Base-by-base conservation (phyloP, 805 yeast genomes). In the Teunomyces aglyptinius region DNA sequence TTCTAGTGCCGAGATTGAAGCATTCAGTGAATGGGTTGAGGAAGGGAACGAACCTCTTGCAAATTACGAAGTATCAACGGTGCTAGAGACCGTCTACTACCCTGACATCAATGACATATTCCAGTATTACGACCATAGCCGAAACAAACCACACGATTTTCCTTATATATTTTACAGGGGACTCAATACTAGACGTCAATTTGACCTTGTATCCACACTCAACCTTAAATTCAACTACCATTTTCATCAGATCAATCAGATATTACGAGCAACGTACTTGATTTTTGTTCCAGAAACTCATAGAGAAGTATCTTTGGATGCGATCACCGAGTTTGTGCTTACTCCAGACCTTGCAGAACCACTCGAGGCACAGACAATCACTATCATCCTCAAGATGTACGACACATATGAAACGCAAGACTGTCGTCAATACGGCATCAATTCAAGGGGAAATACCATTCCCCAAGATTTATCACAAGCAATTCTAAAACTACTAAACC, bases 81-180 rank as follows among this genome's bases (percentile, higher is more conserved):
- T 20, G 12, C 16, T 47, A 18, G 47, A 47, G 15, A 20, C 15
- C 27, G 26, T 41, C 24, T 28, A 28, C 15, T 24, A 41, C 19
- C 18, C 12, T 33, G 35, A 27, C 18, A 7, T 34, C n/a, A 12
- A 41, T 13, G 34, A 41, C 15, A 12, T 29, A 12, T 28, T 41
- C 36, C 36, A 28, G n/a, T 20, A 20, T 26, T 13, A 22, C 16
- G 27, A 36, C 27, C 28, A 33, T 16, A 33, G 19, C n/a, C 16
- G 22, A 6, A 38, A 15, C 33, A 15, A 27, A 28, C 33, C 40
- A 13, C 32, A 24, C 45, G 40, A 51, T 31, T 43, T 47, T 34
- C 55, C 55, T 10, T n/a, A 35, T 4, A 15, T 13, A 12, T 15
- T 52, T 27, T 56, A 55, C 49, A 36, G 43, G 13, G 60, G 59